Evolutionary conservation across 2,329 filamentous ascomycete species (phyloP).

Genomic region (Fusarium scirpi): DNA sequence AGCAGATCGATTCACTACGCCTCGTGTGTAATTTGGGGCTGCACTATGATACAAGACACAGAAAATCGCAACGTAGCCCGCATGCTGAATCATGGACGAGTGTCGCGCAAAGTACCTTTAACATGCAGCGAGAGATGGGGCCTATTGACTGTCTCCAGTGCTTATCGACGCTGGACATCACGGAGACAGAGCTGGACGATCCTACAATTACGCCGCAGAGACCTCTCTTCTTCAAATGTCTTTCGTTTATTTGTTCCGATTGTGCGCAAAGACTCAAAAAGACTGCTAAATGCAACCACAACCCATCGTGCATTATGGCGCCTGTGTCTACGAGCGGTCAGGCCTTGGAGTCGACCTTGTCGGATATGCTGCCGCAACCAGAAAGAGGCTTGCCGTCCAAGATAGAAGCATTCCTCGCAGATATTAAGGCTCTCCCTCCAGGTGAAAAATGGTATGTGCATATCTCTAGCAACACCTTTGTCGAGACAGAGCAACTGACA

Average conservation of each 20-base stretch:
- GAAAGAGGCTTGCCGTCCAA: slow-evolving; percentile 48
- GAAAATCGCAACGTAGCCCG: not conserved
- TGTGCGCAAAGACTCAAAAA: slow-evolving; percentile 38
- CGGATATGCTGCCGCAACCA: not conserved
- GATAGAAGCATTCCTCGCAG: slow-evolving; percentile 49
- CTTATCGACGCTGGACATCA: slow-evolving; percentile 38
- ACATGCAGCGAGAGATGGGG: slow-evolving; percentile 48
- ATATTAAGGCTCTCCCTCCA: slow-evolving; percentile 46
- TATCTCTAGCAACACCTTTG: fast-evolving
- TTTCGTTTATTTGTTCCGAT: slow-evolving; percentile 49
- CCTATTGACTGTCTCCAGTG: slow-evolving; percentile 49
- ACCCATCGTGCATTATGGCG: slow-evolving; percentile 38
- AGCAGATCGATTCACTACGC: slow-evolving; percentile 59
- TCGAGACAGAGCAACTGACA: not conserved
- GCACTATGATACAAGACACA: slow-evolving; percentile 52
- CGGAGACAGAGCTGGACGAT: slow-evolving; percentile 42
- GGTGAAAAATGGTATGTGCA: slow-evolving; percentile 52
- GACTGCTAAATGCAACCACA: slow-evolving; percentile 43
- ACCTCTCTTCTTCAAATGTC: slow-evolving; percentile 51
- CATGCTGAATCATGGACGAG: slow-evolving; percentile 28
- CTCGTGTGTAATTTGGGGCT: slow-evolving; percentile 61
- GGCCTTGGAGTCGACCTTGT: slow-evolving; percentile 40
- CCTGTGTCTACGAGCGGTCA: slow-evolving; percentile 41
- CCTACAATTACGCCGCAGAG: not conserved
- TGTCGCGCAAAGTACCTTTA: slow-evolving; percentile 52